These are phyloP conservation scores for Russula dissimulans DNA, from an alignment of 768 basidiomycete genomes.

Conservation along the genomic window DNA sequence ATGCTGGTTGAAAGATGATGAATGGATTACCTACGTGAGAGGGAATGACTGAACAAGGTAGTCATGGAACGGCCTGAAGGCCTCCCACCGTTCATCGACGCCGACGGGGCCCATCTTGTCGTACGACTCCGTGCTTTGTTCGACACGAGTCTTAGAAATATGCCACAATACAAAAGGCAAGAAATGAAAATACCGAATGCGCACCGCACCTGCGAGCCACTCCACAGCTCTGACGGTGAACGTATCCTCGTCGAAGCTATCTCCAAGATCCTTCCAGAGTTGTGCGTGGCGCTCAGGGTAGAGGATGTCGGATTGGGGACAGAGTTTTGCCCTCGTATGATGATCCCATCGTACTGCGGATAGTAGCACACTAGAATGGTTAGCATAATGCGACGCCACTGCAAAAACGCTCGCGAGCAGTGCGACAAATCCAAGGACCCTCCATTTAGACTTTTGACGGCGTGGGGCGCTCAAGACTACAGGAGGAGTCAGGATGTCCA, in stretches of 20 bases:
- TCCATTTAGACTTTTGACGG: neutral
- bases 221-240: slow-evolving; percentile 31
- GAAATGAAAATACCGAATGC: slow-evolving; percentile 26
- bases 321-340: neutral
- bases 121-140: slow-evolving; percentile 41
- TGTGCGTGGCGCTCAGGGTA: slow-evolving; percentile 26
- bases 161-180: neutral
- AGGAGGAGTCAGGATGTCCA: neutral
- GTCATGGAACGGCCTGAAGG: slow-evolving; percentile 32
- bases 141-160: neutral
- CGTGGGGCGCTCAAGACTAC: neutral
- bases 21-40: slow-evolving; percentile 37
- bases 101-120: slow-evolving; percentile 42
- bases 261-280: slow-evolving; percentile 27
- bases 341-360: neutral
- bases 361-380: neutral
- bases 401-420: neutral
- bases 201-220: slow-evolving; percentile 34
- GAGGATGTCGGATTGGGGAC: slow-evolving; percentile 25
- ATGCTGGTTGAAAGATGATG: neutral
- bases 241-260: slow-evolving; percentile 24
- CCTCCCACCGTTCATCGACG: slow-evolving; percentile 39
- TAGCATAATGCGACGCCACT: neutral
- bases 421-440: neutral
- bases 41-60: slow-evolving; percentile 48